Evolutionary conservation across 768 basidiomycete species (phyloP).

Genomic region (Auricularia heimuer): DNA sequence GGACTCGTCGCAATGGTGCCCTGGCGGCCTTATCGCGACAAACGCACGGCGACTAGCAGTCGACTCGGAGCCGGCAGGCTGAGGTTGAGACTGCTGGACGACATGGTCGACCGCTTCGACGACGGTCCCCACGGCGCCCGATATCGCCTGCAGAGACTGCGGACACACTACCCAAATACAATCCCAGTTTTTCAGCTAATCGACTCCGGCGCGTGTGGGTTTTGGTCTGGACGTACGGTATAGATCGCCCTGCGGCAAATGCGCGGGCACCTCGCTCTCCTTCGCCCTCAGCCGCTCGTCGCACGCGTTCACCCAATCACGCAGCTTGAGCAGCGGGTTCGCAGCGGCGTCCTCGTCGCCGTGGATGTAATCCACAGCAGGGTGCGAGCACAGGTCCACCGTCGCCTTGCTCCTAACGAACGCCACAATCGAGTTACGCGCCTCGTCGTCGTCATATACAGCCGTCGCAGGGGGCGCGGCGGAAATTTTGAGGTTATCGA

Average conservation of each 20-base stretch:
- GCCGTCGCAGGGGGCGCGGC: background rate
- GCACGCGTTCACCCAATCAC: slow-evolving; percentile 50
- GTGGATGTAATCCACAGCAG: slow-evolving; percentile 66
- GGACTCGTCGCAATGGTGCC: slow-evolving; percentile 90
- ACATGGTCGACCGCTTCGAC: slow-evolving; percentile 82
- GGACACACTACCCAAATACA: slow-evolving; percentile 51
- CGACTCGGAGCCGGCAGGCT: background rate
- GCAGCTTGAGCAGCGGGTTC: slow-evolving; percentile 50
- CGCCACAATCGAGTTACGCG: slow-evolving; percentile 21
- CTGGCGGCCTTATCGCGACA: slow-evolving; percentile 80
- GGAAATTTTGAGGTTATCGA: slow-evolving; percentile 29
- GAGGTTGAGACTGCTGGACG: slow-evolving; percentile 16
- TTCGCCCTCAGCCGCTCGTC: slow-evolving; percentile 48
- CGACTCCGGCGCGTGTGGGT: background rate
- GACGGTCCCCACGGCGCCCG: slow-evolving; percentile 72
- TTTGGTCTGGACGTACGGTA: slow-evolving; percentile 46
- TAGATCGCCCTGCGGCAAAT: slow-evolving; percentile 66
- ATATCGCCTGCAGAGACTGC: slow-evolving; percentile 63
- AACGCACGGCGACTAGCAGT: slow-evolving; percentile 41
- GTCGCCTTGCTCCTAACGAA: slow-evolving; percentile 46
- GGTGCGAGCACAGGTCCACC: slow-evolving; percentile 44
- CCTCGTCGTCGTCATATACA: background rate
- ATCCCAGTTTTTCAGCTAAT: background rate
- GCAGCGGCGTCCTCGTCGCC: slow-evolving; percentile 46
- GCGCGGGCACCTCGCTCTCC: slow-evolving; percentile 66